A percentile compares a stretch with the other conserved stretches of the same genome.
Evolutionary conservation across 2,329 filamentous ascomycete species (phyloP).

Genomic region (Aspergillus sp.): DNA sequence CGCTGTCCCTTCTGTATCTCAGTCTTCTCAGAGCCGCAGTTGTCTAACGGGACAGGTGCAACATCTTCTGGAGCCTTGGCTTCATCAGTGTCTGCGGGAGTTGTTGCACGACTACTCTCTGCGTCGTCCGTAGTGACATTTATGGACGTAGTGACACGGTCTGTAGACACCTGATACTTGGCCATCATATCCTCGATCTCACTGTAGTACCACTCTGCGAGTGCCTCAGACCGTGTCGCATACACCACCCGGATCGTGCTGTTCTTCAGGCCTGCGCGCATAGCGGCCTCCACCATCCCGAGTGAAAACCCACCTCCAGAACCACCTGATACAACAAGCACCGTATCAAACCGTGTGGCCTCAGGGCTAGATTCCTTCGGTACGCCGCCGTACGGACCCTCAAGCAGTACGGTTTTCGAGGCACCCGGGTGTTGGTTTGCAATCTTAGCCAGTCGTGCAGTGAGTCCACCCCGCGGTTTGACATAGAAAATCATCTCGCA

Average conservation of each 20-base stretch:
- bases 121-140: slow-evolving; percentile 11
- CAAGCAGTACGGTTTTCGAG: slow-evolving; percentile 49
- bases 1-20: slow-evolving; percentile 15
- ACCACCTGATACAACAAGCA: slow-evolving; percentile 54
- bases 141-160: slow-evolving; percentile 13
- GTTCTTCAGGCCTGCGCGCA: slow-evolving; percentile 8
- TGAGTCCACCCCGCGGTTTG: slow-evolving; percentile 50
- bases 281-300: slow-evolving; percentile 45
- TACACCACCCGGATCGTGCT: slow-evolving; percentile 12
- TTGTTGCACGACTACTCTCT: background rate
- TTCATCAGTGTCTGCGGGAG: background rate
- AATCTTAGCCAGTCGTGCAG: slow-evolving; percentile 43
- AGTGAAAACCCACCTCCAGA: slow-evolving; percentile 56
- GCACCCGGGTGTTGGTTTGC: slow-evolving; percentile 37
- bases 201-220: slow-evolving; percentile 12
- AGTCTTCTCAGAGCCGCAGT: background rate
- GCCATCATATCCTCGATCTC: slow-evolving; percentile 5
- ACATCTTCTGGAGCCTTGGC: background rate
- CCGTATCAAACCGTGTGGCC: slow-evolving; percentile 39
- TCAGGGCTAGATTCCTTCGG: slow-evolving; percentile 30
- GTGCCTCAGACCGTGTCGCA: slow-evolving; percentile 2
- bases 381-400: slow-evolving; percentile 58
- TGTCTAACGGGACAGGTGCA: background rate
- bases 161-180: slow-evolving; percentile 1
- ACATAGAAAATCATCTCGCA: slow-evolving; percentile 55